A percentile compares a stretch with the other conserved stretches of the same genome.
Conservation (phyloP, 2,329 filamentous ascomycete genomes). For the Neodidymelliopsis sp. region DNA sequence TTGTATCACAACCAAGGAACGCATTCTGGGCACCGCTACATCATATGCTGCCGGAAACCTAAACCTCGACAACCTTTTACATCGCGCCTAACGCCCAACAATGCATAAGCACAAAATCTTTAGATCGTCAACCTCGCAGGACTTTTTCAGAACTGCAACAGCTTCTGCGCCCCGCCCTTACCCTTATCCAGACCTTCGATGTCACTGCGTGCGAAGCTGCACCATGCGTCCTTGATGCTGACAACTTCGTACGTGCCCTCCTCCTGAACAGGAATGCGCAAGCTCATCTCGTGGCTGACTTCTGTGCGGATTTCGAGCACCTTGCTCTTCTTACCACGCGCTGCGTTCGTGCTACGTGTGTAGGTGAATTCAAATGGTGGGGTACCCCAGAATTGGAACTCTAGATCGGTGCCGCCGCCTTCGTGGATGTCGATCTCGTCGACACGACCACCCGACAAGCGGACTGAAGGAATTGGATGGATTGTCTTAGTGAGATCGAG, state of each 20-base stretch:
- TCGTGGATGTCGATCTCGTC: conserved; percentile 93
- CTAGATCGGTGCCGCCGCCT: conserved; percentile 89
- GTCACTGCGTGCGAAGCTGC: conserved; percentile 78
- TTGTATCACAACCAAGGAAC: not conserved
- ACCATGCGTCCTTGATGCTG: conserved; percentile 91
- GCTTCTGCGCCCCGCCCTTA: conserved; percentile 47
- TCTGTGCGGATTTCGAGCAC: conserved; percentile 93
- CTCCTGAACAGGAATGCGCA: conserved; percentile 83
- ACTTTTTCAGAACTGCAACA: conserved; percentile 45
- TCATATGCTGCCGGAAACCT: not conserved
- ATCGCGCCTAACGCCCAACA: conserved; percentile 23
- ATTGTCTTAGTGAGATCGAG: conserved; percentile 83
- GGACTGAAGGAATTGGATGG: conserved; percentile 90
- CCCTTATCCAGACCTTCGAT: conserved; percentile 54
- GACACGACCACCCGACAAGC: conserved; percentile 83
- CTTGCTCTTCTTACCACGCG: conserved; percentile 63
- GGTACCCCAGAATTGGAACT: conserved; percentile 94
- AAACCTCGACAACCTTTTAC: conserved; percentile 3
- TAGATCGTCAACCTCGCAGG: not conserved
- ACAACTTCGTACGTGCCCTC: conserved; percentile 98
- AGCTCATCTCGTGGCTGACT: conserved; percentile 79
- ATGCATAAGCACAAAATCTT: conserved; percentile 18
- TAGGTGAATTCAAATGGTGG: conserved; percentile 99
- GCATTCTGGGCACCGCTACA: not conserved
- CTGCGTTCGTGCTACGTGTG: conserved; percentile 87